Percentiles rank a stretch among this genome's conserved stretches.
phyloP scores from a whole-genome alignment of 306 rosid genomes.

The Acacia confusa region DNA sequence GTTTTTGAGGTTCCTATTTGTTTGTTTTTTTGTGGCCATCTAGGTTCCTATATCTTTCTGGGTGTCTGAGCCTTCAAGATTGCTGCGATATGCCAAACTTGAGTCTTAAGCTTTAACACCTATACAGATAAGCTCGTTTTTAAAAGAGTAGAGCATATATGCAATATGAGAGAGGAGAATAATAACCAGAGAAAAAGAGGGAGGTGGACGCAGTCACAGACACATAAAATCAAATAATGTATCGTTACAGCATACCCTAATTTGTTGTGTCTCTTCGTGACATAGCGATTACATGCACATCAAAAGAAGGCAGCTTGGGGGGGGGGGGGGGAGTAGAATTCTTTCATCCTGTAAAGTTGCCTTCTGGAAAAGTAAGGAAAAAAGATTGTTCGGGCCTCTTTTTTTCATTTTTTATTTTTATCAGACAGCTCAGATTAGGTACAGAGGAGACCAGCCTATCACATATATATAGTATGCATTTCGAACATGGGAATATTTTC shows the following conservation, averaged over 20 bases:
- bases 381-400: slow-evolving; percentile 6
- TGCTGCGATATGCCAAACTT: slow-evolving; percentile 52
- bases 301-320: background rate
- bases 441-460: background rate
- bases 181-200: slow-evolving; percentile 35
- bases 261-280: slow-evolving; percentile 8
- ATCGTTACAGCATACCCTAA: slow-evolving; percentile 13
- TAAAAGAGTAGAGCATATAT: slow-evolving; percentile 37
- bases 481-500: background rate
- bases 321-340: no score
- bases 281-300: background rate
- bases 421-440: background rate
- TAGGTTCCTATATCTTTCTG: background rate
- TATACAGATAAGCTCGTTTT: slow-evolving; percentile 33
- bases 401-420: background rate
- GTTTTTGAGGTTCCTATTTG: slow-evolving; percentile 26
- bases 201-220: background rate
- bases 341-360: slow-evolving; percentile 9
- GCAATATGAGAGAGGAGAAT: background rate
- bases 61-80: slow-evolving; percentile 42
- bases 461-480: background rate
- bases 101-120: slow-evolving; percentile 44
- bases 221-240: background rate
- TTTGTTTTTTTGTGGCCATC: background rate
- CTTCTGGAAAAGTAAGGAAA: slow-evolving; percentile 22